Percentiles rank a stretch among this genome's conserved stretches.
Evolutionary conservation across 2,329 filamentous ascomycete species (phyloP).

Genomic region (Onygenales sp.): DNA sequence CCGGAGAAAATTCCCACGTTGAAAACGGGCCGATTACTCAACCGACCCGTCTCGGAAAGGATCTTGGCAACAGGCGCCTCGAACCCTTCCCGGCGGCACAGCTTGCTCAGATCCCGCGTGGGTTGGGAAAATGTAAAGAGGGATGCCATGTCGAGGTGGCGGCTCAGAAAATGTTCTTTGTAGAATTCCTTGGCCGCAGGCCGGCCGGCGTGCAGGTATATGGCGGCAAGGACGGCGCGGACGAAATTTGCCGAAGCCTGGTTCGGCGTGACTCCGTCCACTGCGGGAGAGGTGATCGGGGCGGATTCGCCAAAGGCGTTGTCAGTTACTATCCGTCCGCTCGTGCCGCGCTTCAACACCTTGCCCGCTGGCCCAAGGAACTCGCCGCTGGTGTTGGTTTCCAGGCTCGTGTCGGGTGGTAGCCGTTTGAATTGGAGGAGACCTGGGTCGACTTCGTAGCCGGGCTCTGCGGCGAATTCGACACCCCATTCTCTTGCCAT

Average conservation of each 20-base stretch:
- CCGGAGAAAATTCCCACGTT: constrained; percentile 92
- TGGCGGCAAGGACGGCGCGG: constrained; percentile 69
- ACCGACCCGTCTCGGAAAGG: constrained; percentile 80
- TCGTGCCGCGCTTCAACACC: constrained; percentile 58
- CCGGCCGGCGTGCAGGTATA: constrained; percentile 77
- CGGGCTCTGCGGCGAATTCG: constrained; percentile 75
- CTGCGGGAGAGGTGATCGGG: constrained; percentile 15
- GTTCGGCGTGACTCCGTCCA: constrained; percentile 38
- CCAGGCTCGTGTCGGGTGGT: constrained; percentile 30
- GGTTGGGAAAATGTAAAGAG: constrained; percentile 82
- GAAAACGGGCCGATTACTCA: constrained; percentile 77
- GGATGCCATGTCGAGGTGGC: constrained; percentile 63
- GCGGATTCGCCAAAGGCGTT: constrained; percentile 71
- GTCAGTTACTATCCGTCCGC: constrained; percentile 69
- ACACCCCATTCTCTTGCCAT: constrained; percentile 85
- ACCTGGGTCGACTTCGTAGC: constrained; percentile 84
- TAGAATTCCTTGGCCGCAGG: constrained; percentile 75
- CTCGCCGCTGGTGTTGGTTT: constrained; percentile 33
- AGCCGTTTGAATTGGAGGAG: constrained; percentile 66
- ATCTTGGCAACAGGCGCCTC: constrained; percentile 77
- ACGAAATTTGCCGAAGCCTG: constrained; percentile 67
- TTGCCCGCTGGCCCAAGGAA: constrained; percentile 35
- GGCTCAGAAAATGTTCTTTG: constrained; percentile 69
- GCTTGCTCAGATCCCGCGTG: constrained; percentile 67
- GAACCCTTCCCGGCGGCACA: constrained; percentile 86